phyloP scores from a whole-genome alignment of 2,329 filamentous ascomycete species.

The Fusarium anthophilum region DNA sequence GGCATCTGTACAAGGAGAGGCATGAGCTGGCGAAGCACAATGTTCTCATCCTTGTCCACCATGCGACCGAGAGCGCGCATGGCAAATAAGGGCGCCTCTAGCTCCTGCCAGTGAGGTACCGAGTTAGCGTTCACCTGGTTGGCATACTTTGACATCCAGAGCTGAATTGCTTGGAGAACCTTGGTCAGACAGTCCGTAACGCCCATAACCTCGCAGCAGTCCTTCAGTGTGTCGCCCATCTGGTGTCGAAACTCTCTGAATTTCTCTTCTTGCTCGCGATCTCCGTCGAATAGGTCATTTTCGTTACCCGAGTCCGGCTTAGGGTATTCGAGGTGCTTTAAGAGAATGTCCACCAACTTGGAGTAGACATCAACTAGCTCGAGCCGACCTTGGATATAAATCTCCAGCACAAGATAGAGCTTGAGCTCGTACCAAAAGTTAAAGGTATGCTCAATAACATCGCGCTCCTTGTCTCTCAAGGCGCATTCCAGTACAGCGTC shows the following conservation, averaged over 20 bases:
- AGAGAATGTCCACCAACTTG: slow-evolving; percentile 90
- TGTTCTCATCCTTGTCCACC: slow-evolving; percentile 88
- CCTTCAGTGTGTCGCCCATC: slow-evolving; percentile 98
- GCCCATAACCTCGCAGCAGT: slow-evolving; percentile 95
- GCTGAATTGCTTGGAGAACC: slow-evolving; percentile 83
- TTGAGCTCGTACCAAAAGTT: slow-evolving; percentile 99
- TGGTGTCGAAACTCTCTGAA: slow-evolving; percentile 96
- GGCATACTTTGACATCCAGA: slow-evolving; percentile 87
- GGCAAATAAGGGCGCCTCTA: slow-evolving; percentile 94
- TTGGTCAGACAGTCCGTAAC: slow-evolving; percentile 91
- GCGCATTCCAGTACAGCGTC: slow-evolving; percentile 94
- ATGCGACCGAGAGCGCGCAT: slow-evolving; percentile 96
- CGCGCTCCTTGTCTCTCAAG: slow-evolving; percentile 84
- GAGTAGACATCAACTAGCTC: slow-evolving; percentile 85
- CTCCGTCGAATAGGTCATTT: slow-evolving; percentile 90
- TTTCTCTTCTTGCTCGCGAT: slow-evolving; percentile 94
- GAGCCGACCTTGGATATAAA: slow-evolving; percentile 83
- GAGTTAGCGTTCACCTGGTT: slow-evolving; percentile 75
- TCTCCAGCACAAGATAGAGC: slow-evolving; percentile 91
- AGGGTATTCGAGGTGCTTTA: slow-evolving; percentile 90
- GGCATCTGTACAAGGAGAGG: slow-evolving; percentile 94
- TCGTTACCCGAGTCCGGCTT: slow-evolving; percentile 77
- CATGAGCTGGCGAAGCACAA: slow-evolving; percentile 90
- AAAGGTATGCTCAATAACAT: slow-evolving; percentile 94
- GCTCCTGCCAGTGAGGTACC: slow-evolving; percentile 94